A percentile compares a stretch with the other conserved stretches of the same genome.
Evolutionary conservation across 2,329 filamentous ascomycete genomes (phyloP).

Genomic region (Exophiala alcalophila): DNA sequence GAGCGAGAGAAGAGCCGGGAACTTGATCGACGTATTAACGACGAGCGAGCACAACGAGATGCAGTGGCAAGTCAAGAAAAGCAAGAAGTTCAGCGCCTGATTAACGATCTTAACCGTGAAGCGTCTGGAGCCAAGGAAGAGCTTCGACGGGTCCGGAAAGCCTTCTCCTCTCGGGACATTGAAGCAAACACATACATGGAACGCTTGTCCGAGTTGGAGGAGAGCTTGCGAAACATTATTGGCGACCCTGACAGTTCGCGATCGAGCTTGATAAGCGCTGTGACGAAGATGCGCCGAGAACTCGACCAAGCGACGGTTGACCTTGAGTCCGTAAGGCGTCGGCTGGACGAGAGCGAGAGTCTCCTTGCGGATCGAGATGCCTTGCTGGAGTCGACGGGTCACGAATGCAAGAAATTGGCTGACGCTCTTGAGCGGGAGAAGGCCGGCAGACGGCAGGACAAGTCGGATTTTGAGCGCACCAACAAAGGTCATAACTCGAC

Average conservation of each 20-base stretch:
- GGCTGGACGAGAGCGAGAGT: conserved; percentile 84
- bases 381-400: conserved; percentile 79
- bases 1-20: conserved; percentile 75
- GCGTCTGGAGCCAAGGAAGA: conserved; percentile 81
- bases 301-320: conserved; percentile 80
- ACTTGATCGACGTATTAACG: conserved; percentile 69
- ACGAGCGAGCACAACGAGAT: conserved; percentile 82
- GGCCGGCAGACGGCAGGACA: conserved; percentile 77
- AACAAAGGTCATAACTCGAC: conserved; percentile 85
- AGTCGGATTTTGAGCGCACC: conserved; percentile 81
- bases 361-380: conserved; percentile 85
- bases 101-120: conserved; percentile 89
- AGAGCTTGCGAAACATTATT: conserved; percentile 78
- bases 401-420: conserved; percentile 79
- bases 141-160: conserved; percentile 75
- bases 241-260: conserved; percentile 84
- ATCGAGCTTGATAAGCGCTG: conserved; percentile 79
- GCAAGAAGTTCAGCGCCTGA: conserved; percentile 87
- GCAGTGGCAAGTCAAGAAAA: conserved; percentile 84
- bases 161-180: conserved; percentile 75
- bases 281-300: conserved; percentile 82
- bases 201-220: conserved; percentile 83
- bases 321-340: conserved; percentile 72
- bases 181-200: conserved; percentile 91
- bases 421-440: conserved; percentile 92